A percentile compares a stretch with the other conserved stretches of the same genome.
These are phyloP conservation scores for Tolypocladium ophioglossoides DNA, from an alignment of 2,329 filamentous ascomycete genomes.

Conservation along the genomic window DNA sequence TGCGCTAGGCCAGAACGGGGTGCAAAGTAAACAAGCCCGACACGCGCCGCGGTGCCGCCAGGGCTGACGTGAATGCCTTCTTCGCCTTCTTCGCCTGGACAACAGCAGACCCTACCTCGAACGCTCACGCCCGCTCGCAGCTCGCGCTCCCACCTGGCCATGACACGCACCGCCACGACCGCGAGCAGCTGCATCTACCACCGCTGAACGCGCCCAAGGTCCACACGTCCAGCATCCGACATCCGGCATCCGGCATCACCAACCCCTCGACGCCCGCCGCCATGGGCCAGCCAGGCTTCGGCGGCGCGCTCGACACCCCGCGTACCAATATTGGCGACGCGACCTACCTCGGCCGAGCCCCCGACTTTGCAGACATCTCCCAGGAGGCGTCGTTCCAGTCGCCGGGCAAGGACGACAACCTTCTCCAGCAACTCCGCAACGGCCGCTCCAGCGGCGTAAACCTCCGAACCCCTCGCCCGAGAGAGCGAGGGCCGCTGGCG, in stretches of 20 bases:
- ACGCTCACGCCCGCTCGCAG: neutral
- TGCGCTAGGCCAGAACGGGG: conserved; percentile 23
- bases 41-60: neutral
- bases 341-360: conserved; percentile 61
- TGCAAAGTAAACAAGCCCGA: conserved; percentile 30
- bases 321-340: conserved; percentile 76
- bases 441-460: conserved; percentile 45
- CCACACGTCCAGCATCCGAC: neutral
- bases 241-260: neutral
- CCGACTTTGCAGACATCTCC: conserved; percentile 68
- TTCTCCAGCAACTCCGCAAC: conserved; percentile 66
- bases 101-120: neutral
- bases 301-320: conserved; percentile 67
- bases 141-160: neutral
- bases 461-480: conserved; percentile 62
- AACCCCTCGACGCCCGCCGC: conserved; percentile 7
- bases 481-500: conserved; percentile 57
- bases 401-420: conserved; percentile 56
- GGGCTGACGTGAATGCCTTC: neutral
- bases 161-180: neutral
- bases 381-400: conserved; percentile 81
- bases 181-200: neutral
- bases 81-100: neutral
- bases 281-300: conserved; percentile 56
- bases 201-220: neutral